A percentile compares a stretch with the other conserved stretches of the same genome.
Conservation (phyloP, 768 basidiomycete species). For the Suillus occidentalis region DNA sequence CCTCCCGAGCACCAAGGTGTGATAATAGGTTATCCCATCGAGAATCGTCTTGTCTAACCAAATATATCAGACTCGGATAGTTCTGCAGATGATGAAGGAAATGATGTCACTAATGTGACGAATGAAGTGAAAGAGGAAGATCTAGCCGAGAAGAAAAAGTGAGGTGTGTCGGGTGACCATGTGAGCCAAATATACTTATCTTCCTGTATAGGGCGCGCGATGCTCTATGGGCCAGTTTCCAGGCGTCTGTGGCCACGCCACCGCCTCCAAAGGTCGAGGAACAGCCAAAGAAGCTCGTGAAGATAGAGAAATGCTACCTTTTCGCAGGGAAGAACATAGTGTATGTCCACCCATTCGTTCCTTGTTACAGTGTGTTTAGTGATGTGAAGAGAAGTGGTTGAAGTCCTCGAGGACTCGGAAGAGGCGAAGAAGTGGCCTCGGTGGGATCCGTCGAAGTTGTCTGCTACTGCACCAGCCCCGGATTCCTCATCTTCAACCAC, state of each 20-base stretch:
- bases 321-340: constrained; percentile 77
- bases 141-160: constrained; percentile 47
- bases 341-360: constrained; percentile 43
- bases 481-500: constrained; percentile 8
- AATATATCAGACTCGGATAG: constrained; percentile 37
- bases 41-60: not conserved
- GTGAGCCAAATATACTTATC: constrained; percentile 6
- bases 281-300: constrained; percentile 47
- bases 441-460: constrained; percentile 34
- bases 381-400: constrained; percentile 62
- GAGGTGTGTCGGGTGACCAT: constrained; percentile 11
- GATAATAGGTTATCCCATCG: not conserved
- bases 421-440: constrained; percentile 78
- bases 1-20: constrained; percentile 49
- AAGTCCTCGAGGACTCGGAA: constrained; percentile 69
- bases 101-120: constrained; percentile 34
- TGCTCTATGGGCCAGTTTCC: constrained; percentile 67
- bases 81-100: constrained; percentile 37
- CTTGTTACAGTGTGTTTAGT: constrained; percentile 4
- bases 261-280: constrained; percentile 18
- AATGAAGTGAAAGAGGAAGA: constrained; percentile 35
- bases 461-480: constrained; percentile 5
- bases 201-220: constrained; percentile 50
- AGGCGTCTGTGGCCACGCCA: constrained; percentile 52
- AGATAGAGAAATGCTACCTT: constrained; percentile 65